Percentiles rank a stretch among this genome's conserved stretches.
These are phyloP conservation scores for Aspergillus egyptiacus DNA, from an alignment of 495 filamentous ascomycete genomes.

Conservation along the genomic window DNA sequence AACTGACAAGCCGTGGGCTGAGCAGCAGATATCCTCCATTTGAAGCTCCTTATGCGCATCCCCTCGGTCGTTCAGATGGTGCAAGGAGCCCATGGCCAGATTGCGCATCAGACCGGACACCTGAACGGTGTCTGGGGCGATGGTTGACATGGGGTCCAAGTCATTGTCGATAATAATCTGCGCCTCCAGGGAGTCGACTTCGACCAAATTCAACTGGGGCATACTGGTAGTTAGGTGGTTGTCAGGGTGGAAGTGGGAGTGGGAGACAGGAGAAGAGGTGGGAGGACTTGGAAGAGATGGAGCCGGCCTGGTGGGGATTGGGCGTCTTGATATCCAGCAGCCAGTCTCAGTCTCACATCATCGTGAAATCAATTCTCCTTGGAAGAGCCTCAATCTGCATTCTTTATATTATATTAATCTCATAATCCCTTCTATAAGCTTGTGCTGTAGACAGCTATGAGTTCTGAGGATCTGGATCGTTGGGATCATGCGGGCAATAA, in stretches of 20 bases:
- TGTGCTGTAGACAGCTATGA: no score
- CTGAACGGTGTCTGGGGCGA: conserved; percentile 44
- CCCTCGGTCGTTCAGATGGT: conserved; percentile 33
- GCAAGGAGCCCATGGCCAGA: conserved; percentile 28
- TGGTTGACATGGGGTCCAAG: conserved; percentile 50
- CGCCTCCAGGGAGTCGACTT: conserved; percentile 45
- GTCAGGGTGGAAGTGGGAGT: neutral
- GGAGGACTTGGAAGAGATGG: neutral
- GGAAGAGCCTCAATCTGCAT: no score
- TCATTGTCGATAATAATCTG: conserved; percentile 53
- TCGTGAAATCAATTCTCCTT: conserved; percentile 5
- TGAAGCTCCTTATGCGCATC: conserved; percentile 41
- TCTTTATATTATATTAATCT: neutral
- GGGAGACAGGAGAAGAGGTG: neutral
- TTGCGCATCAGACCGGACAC: conserved; percentile 37
- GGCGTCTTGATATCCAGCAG: no score
- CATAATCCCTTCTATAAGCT: neutral
- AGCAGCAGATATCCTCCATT: conserved; percentile 55
- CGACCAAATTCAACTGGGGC: conserved; percentile 25
- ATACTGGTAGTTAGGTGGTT: neutral
- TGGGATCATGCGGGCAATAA: neutral
- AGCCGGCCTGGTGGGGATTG: neutral
- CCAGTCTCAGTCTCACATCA: neutral
- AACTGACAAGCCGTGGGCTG: conserved; percentile 54
- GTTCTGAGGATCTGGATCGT: neutral